phyloP scores from a whole-genome alignment of 2,329 filamentous ascomycete species.

The Herpotrichia juniperi region DNA sequence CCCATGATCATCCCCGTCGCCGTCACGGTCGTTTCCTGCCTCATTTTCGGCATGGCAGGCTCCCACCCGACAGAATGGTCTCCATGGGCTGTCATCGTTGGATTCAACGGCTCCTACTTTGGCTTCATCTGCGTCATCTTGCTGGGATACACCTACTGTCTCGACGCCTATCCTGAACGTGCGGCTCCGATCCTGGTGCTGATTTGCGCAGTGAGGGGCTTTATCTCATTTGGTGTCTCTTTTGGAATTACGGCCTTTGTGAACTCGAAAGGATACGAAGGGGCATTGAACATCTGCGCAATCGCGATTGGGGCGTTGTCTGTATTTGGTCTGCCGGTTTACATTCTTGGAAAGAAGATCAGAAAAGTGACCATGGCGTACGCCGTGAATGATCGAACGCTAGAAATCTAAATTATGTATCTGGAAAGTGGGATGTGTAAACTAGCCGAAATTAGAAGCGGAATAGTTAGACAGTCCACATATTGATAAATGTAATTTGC shows the following conservation, averaged over 20 bases:
- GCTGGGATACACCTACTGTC: constrained; percentile 51
- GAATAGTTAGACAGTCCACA: too few species aligned
- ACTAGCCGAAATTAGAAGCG: too few species aligned
- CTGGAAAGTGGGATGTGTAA: too few species aligned
- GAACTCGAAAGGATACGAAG: constrained; percentile 37
- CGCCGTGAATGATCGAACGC: constrained; percentile 23
- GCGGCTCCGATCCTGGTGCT: constrained; percentile 53
- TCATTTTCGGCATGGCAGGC: constrained; percentile 29
- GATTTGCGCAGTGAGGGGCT: constrained; percentile 54
- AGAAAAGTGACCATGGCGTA: constrained; percentile 36
- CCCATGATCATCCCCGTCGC: constrained; percentile 47
- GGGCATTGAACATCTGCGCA: constrained; percentile 38
- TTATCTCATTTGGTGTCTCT: constrained; percentile 53
- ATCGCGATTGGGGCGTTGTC: constrained; percentile 36
- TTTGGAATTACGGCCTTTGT: constrained; percentile 47
- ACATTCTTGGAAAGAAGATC: constrained; percentile 39
- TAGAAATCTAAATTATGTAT: too few species aligned
- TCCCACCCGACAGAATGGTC: constrained; percentile 42
- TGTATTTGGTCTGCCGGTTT: constrained; percentile 36
- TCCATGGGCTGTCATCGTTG: constrained; percentile 43
- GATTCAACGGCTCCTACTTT: constrained; percentile 42
- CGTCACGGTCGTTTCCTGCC: constrained; percentile 29
- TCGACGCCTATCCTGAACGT: constrained; percentile 53
- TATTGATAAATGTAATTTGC: too few species aligned
- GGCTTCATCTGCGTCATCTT: constrained; percentile 52